Conservation (phyloP, 805 yeast genomes). For the Zygosaccharomyces bisporus region DNA sequence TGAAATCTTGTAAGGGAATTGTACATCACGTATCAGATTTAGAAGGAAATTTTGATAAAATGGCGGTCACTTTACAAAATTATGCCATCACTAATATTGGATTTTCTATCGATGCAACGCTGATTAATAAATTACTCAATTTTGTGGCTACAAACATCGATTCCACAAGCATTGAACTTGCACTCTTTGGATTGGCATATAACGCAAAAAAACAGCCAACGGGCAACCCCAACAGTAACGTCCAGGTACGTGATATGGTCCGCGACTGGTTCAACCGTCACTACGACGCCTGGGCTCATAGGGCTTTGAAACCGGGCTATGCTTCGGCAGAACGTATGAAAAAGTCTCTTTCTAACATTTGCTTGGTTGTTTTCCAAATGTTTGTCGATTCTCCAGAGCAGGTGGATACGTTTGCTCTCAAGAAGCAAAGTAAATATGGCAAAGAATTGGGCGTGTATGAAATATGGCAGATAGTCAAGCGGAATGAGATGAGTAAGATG, state of each 20-base stretch:
- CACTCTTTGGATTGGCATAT: constrained; percentile 51
- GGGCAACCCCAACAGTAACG: background rate
- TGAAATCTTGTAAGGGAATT: constrained; percentile 48
- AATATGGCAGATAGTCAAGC: constrained; percentile 22
- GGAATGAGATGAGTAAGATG: constrained; percentile 13
- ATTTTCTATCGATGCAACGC: constrained; percentile 42
- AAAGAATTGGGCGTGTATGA: constrained; percentile 26
- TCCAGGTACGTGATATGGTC: constrained; percentile 33
- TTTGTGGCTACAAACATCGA: constrained; percentile 57
- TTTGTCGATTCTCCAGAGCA: constrained; percentile 29
- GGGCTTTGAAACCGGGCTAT: constrained; percentile 44
- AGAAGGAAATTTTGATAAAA: constrained; percentile 13
- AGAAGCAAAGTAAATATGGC: constrained; percentile 34
- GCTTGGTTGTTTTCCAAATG: constrained; percentile 36
- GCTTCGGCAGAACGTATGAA: constrained; percentile 43
- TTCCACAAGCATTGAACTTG: constrained; percentile 50
- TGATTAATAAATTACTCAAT: constrained; percentile 52
- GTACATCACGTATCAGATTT: constrained; percentile 29
- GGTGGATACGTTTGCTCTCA: constrained; percentile 34
- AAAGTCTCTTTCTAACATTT: constrained; percentile 42
- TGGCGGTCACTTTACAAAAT: constrained; percentile 41
- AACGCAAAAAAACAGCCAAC: constrained; percentile 21
- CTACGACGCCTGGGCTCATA: constrained; percentile 50
- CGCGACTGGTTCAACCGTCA: constrained; percentile 58
- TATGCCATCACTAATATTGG: constrained; percentile 55